Base-by-base conservation (phyloP, 768 basidiomycete genomes). In the Scleroderma bovista region DNA sequence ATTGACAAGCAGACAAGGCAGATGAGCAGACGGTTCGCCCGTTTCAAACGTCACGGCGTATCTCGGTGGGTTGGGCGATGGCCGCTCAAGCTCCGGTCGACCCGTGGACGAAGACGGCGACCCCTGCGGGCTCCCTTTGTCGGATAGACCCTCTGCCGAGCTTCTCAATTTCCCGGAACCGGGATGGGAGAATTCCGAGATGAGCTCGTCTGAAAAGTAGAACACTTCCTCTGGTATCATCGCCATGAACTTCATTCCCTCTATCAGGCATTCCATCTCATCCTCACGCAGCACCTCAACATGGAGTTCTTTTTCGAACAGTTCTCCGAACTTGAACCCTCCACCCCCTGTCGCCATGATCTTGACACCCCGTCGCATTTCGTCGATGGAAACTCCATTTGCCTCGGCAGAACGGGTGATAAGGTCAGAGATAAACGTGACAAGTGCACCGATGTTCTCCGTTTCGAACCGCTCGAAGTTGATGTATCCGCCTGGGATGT, bases 401-500 rank as follows among this genome's bases (percentile, higher is more conserved):
- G 87, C 78, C 40, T 76, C 64, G 24, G 96, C 94, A 29, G 92
- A 94, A 16, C 85, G 83, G 53, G 83, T 76, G 58, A 99, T 95
- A 46, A 98, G 81, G 38, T 80, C 76, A 57, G 88, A 82, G 58
- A 99, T 85, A 72, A 95, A 99, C 44, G 75, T 72, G 57, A 98
- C 82, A 61, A 93, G 90, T 31, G 78, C 81, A 44, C 86, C 71
- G 58, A 98, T 88, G 59, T 92, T 78, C 55, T 87, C 80, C 47
- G 96, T 98, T 72, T 99, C 86, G 73, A 97, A 99, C 23, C 94
- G 85, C 66, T 91, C 92, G 62, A 98, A 99, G 70, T 97, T 99
- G 64, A 99, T 81, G 43, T 93, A 90, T 2, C 96, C 96, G 15
- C 96, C 96, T 3, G 94, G 93, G 59, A 96, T 88, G 62, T 95